A percentile compares a stretch with the other conserved stretches of the same genome.
Evolutionary conservation across 768 basidiomycete genomes (phyloP).

Genomic region (Cantharellus anzutake): DNA sequence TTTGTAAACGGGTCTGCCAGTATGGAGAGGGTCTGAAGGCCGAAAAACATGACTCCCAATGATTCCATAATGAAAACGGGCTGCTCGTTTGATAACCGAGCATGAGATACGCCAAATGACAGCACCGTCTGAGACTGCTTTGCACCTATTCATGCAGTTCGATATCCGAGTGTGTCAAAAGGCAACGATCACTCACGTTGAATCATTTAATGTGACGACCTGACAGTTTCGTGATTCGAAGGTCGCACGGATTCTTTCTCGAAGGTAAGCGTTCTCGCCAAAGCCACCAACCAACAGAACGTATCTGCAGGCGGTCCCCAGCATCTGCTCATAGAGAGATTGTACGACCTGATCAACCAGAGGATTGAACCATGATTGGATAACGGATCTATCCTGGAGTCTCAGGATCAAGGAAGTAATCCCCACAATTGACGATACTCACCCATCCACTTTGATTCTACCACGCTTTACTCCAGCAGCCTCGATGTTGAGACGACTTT

Average conservation of each 20-base stretch:
- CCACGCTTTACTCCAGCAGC: not conserved
- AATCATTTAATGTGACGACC: not conserved
- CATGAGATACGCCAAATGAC: slow-evolving; percentile 75
- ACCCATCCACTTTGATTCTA: not conserved
- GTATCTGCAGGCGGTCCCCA: not conserved
- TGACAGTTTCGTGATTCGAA: not conserved
- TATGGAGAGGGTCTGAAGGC: not conserved
- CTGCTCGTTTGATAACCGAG: slow-evolving; percentile 63
- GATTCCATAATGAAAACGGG: slow-evolving; percentile 33
- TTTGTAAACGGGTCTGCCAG: not conserved
- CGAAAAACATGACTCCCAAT: slow-evolving; percentile 26
- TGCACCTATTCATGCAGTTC: slow-evolving; percentile 30
- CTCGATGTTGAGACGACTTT: not conserved
- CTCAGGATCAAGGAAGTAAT: not conserved
- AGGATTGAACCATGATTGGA: not conserved
- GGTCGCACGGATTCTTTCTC: not conserved
- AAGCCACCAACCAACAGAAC: not conserved
- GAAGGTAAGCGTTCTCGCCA: not conserved
- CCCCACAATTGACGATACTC: not conserved
- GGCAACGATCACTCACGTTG: not conserved
- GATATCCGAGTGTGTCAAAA: not conserved
- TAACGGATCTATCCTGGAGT: too few species aligned
- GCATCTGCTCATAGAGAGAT: not conserved
- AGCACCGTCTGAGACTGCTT: slow-evolving; percentile 70
- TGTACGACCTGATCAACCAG: not conserved